phyloP scores from a whole-genome alignment of 2,329 filamentous ascomycete genomes.

The Epichloe aotearoae region DNA sequence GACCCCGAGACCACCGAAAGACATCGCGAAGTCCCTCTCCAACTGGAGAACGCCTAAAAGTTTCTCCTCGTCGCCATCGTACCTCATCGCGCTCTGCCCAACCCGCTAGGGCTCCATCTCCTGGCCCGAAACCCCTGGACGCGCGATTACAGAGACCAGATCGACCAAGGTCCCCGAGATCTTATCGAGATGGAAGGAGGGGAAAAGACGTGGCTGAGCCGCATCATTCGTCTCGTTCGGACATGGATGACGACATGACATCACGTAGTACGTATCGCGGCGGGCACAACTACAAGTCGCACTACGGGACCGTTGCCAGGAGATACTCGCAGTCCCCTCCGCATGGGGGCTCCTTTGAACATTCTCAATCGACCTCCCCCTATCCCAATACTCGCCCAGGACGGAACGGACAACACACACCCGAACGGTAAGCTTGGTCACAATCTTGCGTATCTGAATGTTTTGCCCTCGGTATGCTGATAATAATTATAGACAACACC shows the following conservation, averaged over 20 bases:
- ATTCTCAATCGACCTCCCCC: slow-evolving; percentile 32
- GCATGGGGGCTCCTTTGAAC: slow-evolving; percentile 29
- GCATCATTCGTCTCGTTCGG: slow-evolving; percentile 32
- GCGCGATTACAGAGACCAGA: slow-evolving; percentile 1
- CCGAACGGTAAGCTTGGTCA: slow-evolving; percentile 26
- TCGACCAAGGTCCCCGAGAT: slow-evolving; percentile 16
- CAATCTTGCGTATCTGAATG: neutral
- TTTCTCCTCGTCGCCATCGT: slow-evolving; percentile 3
- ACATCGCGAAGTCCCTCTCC: slow-evolving; percentile 7
- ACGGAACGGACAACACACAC: slow-evolving; percentile 25
- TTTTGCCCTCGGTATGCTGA: slow-evolving; percentile 4
- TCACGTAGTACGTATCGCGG: slow-evolving; percentile 30
- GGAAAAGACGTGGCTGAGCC: slow-evolving; percentile 17
- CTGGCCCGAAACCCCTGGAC: neutral
- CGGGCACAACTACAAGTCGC: slow-evolving; percentile 25
- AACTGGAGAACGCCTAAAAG: slow-evolving; percentile 1
- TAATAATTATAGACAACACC: slow-evolving; percentile 31
- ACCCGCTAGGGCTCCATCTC: slow-evolving; percentile 9
- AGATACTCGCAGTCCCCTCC: slow-evolving; percentile 30
- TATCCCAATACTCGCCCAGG: slow-evolving; percentile 26
- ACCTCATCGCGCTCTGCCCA: slow-evolving; percentile 13
- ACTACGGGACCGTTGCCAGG: slow-evolving; percentile 23
- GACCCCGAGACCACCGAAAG: slow-evolving; percentile 4
- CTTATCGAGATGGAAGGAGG: slow-evolving; percentile 15
- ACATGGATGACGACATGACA: slow-evolving; percentile 37